Conservation (phyloP, 352 stramenopile species). For the Thraustochytrium sp. region DNA sequence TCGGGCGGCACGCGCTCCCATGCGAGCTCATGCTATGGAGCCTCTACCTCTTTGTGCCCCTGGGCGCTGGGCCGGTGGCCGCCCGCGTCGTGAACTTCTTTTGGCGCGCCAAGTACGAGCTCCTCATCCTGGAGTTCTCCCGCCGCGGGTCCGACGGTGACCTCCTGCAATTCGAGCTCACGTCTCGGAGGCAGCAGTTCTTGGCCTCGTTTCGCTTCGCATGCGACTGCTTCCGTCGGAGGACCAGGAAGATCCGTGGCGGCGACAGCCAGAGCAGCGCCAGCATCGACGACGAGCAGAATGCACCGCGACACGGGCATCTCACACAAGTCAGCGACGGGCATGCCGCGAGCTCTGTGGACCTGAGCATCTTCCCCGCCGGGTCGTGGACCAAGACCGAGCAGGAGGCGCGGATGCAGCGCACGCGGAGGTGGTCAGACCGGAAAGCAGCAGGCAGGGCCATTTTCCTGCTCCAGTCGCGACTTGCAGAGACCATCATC, state of each 20-base stretch:
- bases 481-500: not conserved
- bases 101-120: not conserved
- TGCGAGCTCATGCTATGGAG: not conserved
- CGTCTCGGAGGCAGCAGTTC: not conserved
- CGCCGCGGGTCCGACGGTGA: too few species aligned
- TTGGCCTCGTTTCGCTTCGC: not conserved
- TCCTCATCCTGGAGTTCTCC: not conserved
- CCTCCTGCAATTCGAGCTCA: not conserved
- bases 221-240: not conserved
- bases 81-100: not conserved
- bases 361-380: too few species aligned
- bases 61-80: conserved; percentile 2
- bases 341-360: too few species aligned
- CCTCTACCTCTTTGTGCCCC: not conserved
- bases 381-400: too few species aligned
- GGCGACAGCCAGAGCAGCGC: not conserved
- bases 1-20: not conserved
- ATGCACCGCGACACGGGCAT: too few species aligned
- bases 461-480: not conserved
- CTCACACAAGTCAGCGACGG: too few species aligned
- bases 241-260: not conserved
- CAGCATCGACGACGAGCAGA: too few species aligned
- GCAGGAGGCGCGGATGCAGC: not conserved
- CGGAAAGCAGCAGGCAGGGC: not conserved
- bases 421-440: too few species aligned